A percentile compares a stretch with the other conserved stretches of the same genome.
Evolutionary conservation across 257 asterid species (phyloP).

Genomic region (Solanum gandarillasii): DNA sequence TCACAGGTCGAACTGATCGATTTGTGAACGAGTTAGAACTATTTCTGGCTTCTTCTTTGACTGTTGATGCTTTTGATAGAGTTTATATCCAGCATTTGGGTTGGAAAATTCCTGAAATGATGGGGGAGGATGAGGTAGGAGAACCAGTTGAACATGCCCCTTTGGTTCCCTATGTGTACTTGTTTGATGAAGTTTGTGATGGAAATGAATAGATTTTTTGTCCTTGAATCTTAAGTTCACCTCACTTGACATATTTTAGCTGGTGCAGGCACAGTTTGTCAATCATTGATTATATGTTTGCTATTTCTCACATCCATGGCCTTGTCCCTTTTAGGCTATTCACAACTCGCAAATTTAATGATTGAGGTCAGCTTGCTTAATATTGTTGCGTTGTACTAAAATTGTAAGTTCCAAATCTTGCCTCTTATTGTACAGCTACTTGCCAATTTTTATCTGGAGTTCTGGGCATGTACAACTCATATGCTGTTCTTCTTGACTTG

Average conservation of each 20-base stretch:
- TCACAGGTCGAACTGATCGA: constrained; percentile 52
- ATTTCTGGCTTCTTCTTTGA: constrained; percentile 67
- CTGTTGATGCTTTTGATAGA: constrained; percentile 53
- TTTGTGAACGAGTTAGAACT: constrained; percentile 53
- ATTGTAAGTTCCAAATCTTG: background rate
- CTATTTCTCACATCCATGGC: background rate
- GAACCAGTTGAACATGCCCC: constrained; percentile 23
- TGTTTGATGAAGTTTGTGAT: constrained; percentile 50
- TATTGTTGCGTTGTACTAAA: background rate
- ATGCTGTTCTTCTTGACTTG: background rate
- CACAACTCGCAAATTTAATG: background rate
- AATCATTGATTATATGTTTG: background rate
- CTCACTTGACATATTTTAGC: background rate
- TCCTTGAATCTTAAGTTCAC: background rate
- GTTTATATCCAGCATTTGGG: constrained; percentile 48
- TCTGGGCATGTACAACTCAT: background rate
- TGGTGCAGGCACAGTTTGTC: background rate
- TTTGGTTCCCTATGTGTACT: constrained; percentile 34
- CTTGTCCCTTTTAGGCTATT: background rate
- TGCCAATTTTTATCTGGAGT: background rate
- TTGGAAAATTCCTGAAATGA: constrained; percentile 30
- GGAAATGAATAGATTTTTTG: constrained; percentile 3
- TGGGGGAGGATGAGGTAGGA: constrained; percentile 12
- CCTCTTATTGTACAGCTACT: background rate
- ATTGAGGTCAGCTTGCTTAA: background rate